Conservation (phyloP, 1,139 yeast species). For the Suhomyces chickasaworum region DNA sequence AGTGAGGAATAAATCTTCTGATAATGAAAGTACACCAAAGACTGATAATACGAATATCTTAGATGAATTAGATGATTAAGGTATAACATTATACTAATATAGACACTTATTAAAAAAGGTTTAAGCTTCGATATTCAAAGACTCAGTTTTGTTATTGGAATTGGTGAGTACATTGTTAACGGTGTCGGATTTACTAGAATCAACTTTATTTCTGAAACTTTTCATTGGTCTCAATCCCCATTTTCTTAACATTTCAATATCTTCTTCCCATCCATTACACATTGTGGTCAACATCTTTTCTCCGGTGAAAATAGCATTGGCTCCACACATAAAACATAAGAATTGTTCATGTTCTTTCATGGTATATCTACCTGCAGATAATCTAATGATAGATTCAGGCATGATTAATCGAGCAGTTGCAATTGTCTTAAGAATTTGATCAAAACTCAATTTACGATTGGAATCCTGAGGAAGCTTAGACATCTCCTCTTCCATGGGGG, state of each 20-base stretch:
- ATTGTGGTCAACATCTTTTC: constrained; percentile 80
- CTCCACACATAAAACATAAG: constrained; percentile 75
- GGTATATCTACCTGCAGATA: constrained; percentile 81
- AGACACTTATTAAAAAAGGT: not conserved
- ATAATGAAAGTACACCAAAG: constrained; percentile 15
- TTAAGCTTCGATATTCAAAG: not conserved
- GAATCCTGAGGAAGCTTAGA: constrained; percentile 42
- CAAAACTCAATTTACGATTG: constrained; percentile 51
- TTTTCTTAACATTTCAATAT: constrained; percentile 60
- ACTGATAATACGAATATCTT: constrained; percentile 16
- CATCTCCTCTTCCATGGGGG: constrained; percentile 66
- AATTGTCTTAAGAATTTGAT: constrained; percentile 64
- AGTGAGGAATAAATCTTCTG: constrained; percentile 10
- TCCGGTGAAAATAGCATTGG: constrained; percentile 81
- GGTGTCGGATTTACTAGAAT: not conserved
- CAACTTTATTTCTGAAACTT: constrained; percentile 25
- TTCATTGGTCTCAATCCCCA: constrained; percentile 79
- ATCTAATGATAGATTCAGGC: constrained; percentile 70
- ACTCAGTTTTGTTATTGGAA: not conserved
- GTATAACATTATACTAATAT: not conserved
- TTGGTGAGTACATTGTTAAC: not conserved
- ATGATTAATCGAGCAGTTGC: constrained; percentile 76
- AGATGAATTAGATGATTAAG: constrained; percentile 18
- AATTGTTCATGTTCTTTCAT: constrained; percentile 80
- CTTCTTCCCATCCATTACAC: constrained; percentile 88